A percentile compares a stretch with the other conserved stretches of the same genome.
phyloP scores from a whole-genome alignment of 1,139 yeast genomes.

The Sugiyamaella japonica region DNA sequence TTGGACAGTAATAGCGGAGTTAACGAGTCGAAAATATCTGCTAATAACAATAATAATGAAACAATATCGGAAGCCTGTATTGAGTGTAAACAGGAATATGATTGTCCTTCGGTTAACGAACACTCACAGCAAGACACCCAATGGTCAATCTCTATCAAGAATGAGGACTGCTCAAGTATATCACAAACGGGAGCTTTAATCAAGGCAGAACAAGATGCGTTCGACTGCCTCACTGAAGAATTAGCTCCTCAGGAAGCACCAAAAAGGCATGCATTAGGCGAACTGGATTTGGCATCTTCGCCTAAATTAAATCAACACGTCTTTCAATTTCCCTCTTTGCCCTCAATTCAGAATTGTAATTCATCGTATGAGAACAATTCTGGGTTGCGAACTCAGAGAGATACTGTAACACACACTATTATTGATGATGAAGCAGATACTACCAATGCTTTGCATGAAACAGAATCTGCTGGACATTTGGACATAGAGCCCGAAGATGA shows the following conservation, averaged over 20 bases:
- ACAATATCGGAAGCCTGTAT: neutral
- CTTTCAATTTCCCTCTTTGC: neutral
- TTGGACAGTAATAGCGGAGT: neutral
- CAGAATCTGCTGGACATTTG: neutral
- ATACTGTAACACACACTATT: neutral
- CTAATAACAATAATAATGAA: neutral
- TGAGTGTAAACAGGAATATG: neutral
- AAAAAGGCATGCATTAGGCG: conserved; percentile 4
- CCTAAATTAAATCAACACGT: neutral
- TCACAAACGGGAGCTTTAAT: neutral
- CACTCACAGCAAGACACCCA: neutral
- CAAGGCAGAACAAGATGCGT: neutral
- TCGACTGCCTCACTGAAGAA: neutral
- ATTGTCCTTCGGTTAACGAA: neutral
- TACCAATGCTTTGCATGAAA: neutral
- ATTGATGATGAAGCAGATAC: neutral
- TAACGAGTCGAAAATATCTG: too few species aligned
- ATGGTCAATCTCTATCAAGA: neutral
- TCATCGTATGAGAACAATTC: neutral
- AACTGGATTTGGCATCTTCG: conserved; percentile 1
- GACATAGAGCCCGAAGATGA: neutral
- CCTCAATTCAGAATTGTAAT: neutral
- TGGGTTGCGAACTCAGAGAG: neutral
- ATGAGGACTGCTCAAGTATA: neutral
- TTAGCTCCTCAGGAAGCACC: neutral